Evolutionary conservation across 139 green algal species (phyloP).

Genomic region (Edaphochlamys debaryana): DNA sequence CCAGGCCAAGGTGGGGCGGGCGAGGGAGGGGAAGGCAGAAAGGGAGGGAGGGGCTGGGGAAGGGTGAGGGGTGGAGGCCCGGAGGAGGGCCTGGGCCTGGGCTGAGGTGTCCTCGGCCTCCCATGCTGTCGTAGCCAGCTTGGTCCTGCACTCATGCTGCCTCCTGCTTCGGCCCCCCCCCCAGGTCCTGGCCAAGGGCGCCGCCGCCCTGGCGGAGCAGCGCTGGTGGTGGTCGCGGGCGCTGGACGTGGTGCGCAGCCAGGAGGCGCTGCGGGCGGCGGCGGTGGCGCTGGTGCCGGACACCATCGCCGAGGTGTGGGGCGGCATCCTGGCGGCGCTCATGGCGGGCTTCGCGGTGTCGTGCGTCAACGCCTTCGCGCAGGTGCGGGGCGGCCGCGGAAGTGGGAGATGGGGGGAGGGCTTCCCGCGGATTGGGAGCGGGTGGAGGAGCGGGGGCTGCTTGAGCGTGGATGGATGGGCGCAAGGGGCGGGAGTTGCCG

Average conservation of each 20-base stretch:
- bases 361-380: constrained; percentile 63
- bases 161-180: no score
- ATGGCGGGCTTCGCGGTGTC: constrained; percentile 56
- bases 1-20: constrained; percentile 57
- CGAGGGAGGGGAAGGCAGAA: background rate
- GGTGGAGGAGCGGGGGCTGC: background rate
- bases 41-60: background rate
- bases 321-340: constrained; percentile 51
- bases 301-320: constrained; percentile 62
- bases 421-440: background rate
- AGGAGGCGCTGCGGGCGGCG: constrained; percentile 30
- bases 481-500: background rate
- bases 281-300: constrained; percentile 52
- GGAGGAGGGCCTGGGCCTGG: no score
- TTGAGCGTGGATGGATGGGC: background rate
- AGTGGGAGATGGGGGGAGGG: background rate
- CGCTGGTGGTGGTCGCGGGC: constrained; percentile 58
- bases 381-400: constrained; percentile 41
- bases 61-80: background rate
- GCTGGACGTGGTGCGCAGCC: constrained; percentile 23
- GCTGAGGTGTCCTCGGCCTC: no score
- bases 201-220: constrained; percentile 46
- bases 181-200: constrained; percentile 47
- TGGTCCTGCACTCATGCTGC: no score
- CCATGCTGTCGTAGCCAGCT: no score